Conservation (phyloP, 2,329 filamentous ascomycete species). For the Plenodomus biglobosus region DNA sequence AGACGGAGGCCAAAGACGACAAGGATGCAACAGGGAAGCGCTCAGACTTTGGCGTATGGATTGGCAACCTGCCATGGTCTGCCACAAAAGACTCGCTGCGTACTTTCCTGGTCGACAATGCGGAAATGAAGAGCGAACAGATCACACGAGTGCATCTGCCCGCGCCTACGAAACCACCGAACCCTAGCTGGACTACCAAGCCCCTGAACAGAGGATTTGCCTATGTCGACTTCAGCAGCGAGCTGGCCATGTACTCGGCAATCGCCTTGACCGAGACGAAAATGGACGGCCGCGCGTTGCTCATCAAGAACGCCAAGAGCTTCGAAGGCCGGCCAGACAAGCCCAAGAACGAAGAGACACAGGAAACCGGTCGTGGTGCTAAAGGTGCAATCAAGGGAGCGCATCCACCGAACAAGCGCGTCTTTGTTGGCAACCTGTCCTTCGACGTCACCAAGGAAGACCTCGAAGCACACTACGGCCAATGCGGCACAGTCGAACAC, state of each 20-base stretch:
- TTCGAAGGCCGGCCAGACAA: constrained; percentile 88
- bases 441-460: constrained; percentile 69
- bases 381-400: constrained; percentile 32
- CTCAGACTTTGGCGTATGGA: constrained; percentile 87
- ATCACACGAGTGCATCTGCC: constrained; percentile 88
- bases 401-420: constrained; percentile 71
- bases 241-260: constrained; percentile 71
- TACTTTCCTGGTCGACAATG: constrained; percentile 75
- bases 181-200: constrained; percentile 50
- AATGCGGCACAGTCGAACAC: constrained; percentile 80
- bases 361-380: constrained; percentile 21
- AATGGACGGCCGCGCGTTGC: constrained; percentile 71
- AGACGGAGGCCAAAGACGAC: constrained; percentile 31
- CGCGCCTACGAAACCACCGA: constrained; percentile 46
- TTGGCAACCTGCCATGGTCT: constrained; percentile 90
- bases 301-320: constrained; percentile 90
- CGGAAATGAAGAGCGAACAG: constrained; percentile 59
- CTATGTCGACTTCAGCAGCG: constrained; percentile 83
- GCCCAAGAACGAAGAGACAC: constrained; percentile 46
- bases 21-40: constrained; percentile 53
- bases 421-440: constrained; percentile 72
- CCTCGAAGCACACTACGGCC: constrained; percentile 76
- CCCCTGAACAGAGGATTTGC: constrained; percentile 88
- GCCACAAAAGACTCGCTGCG: constrained; percentile 73
- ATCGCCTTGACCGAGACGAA: constrained; percentile 84